Evolutionary conservation across 2,329 filamentous ascomycete genomes (phyloP).

Genomic region (Whalleya microplaca): DNA sequence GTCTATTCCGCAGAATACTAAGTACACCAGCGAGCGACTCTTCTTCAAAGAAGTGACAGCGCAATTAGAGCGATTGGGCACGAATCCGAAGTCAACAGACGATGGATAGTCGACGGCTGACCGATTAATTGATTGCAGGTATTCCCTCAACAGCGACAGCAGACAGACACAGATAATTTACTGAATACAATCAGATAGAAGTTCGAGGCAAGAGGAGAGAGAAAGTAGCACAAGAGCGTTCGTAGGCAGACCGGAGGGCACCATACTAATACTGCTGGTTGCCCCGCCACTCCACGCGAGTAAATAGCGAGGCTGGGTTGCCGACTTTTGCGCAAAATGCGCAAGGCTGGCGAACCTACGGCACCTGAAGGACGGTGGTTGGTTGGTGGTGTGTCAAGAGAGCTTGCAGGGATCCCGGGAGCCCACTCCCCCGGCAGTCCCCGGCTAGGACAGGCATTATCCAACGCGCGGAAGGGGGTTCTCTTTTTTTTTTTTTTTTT

Average conservation of each 20-base stretch:
- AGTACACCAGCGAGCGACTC: no score
- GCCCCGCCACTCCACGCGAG: conserved; percentile 51
- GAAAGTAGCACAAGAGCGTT: conserved; percentile 8
- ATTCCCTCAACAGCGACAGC: background rate
- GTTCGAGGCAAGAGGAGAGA: background rate
- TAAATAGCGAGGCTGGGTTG: conserved; percentile 46
- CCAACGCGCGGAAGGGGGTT: no score
- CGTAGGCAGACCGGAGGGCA: background rate
- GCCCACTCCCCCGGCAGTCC: background rate
- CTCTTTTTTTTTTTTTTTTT: no score
- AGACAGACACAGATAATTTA: no score
- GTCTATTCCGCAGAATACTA: no score
- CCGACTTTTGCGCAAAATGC: conserved; percentile 26
- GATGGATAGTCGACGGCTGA: background rate
- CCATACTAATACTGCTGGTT: conserved; percentile 46
- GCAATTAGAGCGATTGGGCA: no score
- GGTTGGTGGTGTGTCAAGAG: no score
- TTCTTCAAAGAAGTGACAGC: no score
- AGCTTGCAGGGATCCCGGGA: background rate
- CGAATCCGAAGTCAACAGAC: no score
- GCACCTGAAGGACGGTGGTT: background rate
- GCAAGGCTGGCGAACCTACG: conserved; percentile 36
- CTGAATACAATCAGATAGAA: no score
- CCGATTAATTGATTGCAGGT: background rate
- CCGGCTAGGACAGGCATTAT: background rate